Evolutionary conservation across 1,284 basidiomycete genomes (phyloP), one percentile per base, ranked within the genome.

Genomic region (Malassezia cuniculi): DNA sequence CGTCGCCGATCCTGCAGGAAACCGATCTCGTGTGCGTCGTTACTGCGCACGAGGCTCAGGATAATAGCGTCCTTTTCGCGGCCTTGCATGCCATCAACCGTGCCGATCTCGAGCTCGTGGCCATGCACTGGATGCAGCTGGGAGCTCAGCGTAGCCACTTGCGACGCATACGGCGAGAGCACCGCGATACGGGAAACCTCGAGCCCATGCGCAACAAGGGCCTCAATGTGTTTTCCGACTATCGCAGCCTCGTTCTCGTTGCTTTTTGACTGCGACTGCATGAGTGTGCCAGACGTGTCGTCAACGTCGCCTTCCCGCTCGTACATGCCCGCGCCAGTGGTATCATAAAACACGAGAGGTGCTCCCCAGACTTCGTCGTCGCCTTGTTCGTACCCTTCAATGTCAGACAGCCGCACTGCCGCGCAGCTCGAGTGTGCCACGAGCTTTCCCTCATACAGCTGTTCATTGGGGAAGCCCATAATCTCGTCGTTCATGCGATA

Each of bases 241-340:
- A 94, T 74, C 8, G 75, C 77, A 0, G 80, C 85, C 59, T 97
- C 90, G 60, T 95, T 93, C 69, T 86, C 84, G 57, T 97, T 97
- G 54, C 78, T 81, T 10, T 33, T 36, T 8, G 42, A 45, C 27
- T 39, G 37, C 11, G 31, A 12, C 19, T 37, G 36, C 17, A 45
- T 17, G 1, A 39, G 25, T 11, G 37, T 35, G n/a, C 29, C 22
- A 1, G 33, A 7, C 7, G 30, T 32, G 17, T 44, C 49, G 15
- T 49, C 51, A 1, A 43, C 38, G 1, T 37, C 31, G 2, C 42
- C 39, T 0, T 36, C 35, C 1, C 36, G 34, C 15, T 60, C 61
- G 32, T 54, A 54, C 32, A 47, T 52, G 17, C 57, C 57, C 16
- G 44, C 39, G 2, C 51, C 52, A 9, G 44, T 52, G 30, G 68